Evolutionary conservation across 495 filamentous ascomycete species (phyloP), one percentile per base, ranked within the genome.

Genomic region (Halenospora varia): DNA sequence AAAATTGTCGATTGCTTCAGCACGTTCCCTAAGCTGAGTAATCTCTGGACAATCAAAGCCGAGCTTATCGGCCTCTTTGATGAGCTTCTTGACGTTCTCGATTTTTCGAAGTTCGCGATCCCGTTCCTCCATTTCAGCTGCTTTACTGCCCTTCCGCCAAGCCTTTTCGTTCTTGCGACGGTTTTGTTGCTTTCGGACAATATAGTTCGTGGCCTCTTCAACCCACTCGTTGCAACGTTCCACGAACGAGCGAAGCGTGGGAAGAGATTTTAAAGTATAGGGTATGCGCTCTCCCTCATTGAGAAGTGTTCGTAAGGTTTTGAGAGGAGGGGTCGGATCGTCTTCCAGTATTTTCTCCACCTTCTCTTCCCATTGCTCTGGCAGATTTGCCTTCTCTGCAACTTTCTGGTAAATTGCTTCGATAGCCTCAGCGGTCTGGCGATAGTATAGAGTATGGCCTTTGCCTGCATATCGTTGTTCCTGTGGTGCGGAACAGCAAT

Each of bases 151-250:
- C 69, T 83, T 88, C 57, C 84, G 83, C 89, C 90, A 96, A 26
- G 82, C 86, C 68, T 93, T 95, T 66, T 97, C 92, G 71, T 89
- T 97, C 74, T 99, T 99, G 58, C 94, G 90, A 64, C 94, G 88
- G 70, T 96, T 96, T 73, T 97, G 93, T 75, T 97, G 94, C 75
- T 99, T 99, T 49, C 94, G 88, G 59, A 92, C 92, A 62, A 93
- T 96, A 78, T 94, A 99, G 70, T 91, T 96, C 61, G 88, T 91
- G 56, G 94, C 94, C 73, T 97, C 93, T 61, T 99, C 94, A 61
- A 97, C 91, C 90, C 95, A 96, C 70, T 96, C 92, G 73, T 96
- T 94, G 75, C 92, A 96, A 63, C 88, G 86, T 63, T 95, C 90
- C 70, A 97, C 94, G 75, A 93, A 97, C 60, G 82, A 79, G 73